Evolutionary conservation across 805 yeast genomes (phyloP).

Genomic region (Lachancea nothofagi): DNA sequence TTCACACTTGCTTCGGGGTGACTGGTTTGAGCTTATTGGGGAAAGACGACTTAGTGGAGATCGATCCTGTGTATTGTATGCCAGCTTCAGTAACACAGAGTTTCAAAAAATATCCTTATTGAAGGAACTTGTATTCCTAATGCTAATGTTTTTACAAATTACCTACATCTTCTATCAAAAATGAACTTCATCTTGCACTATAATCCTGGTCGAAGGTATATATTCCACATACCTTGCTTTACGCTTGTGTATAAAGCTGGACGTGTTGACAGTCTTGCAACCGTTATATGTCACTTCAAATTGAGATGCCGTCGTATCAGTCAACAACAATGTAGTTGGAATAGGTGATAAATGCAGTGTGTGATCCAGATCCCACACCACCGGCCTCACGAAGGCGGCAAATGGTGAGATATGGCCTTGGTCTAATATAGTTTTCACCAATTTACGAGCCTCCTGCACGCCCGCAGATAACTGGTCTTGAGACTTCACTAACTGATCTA

Average conservation of each 20-base stretch:
- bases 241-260: constrained; percentile 45
- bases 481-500: constrained; percentile 28
- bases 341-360: constrained; percentile 67
- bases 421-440: constrained; percentile 75
- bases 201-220: constrained; percentile 51
- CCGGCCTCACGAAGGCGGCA: constrained; percentile 50
- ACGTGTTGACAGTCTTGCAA: constrained; percentile 72
- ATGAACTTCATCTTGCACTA: constrained; percentile 43
- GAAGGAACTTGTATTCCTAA: too few relatives aligned
- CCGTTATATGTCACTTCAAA: constrained; percentile 79
- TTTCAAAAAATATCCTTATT: constrained; percentile 36
- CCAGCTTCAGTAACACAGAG: constrained; percentile 43
- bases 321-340: constrained; percentile 60
- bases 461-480: constrained; percentile 37
- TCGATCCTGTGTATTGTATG: constrained; percentile 86
- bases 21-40: constrained; percentile 82
- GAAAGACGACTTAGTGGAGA: constrained; percentile 47
- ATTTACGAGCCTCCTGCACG: constrained; percentile 55
- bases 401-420: constrained; percentile 90
- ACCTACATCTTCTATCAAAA: too few relatives aligned
- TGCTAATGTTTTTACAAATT: too few relatives aligned
- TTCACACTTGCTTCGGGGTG: constrained; percentile 85
- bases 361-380: constrained; percentile 66
- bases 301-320: constrained; percentile 64
- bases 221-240: constrained; percentile 70